These are phyloP conservation scores for Rhododendron kiyosumense DNA, from an alignment of 148 eudicot genomes.

Conservation along the genomic window DNA sequence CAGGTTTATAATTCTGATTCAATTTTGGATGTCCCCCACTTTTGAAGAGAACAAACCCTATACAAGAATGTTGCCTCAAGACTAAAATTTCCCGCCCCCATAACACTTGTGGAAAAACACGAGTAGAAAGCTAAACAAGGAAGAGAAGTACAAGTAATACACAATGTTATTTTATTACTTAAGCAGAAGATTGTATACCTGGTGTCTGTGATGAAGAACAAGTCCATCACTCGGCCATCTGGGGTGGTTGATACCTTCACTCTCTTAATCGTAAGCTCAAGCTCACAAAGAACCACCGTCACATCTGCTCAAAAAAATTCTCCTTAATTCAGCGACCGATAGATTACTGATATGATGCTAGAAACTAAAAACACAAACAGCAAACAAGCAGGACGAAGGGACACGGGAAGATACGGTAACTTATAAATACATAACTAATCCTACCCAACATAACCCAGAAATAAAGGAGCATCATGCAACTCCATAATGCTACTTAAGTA, in stretches of 20 bases:
- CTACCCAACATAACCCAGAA: neutral
- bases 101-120: neutral
- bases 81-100: too few species aligned
- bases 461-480: neutral
- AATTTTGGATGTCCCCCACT: neutral
- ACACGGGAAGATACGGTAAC: neutral
- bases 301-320: constrained; percentile 53
- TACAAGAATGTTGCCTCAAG: neutral
- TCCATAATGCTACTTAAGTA: neutral
- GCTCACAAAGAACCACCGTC: constrained; percentile 71
- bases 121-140: neutral
- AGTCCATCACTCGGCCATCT: constrained; percentile 86
- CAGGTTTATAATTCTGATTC: neutral
- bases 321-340: neutral
- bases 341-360: constrained; percentile 3
- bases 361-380: constrained; percentile 1
- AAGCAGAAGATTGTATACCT: constrained; percentile 31
- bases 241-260: constrained; percentile 96
- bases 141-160: neutral
- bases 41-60: neutral
- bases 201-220: constrained; percentile 83
- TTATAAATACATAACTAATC: neutral
- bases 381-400: neutral
- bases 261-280: constrained; percentile 74
- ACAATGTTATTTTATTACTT: neutral